Conservation (phyloP, 257 asterid species). For the Penstemon barbatus region DNA sequence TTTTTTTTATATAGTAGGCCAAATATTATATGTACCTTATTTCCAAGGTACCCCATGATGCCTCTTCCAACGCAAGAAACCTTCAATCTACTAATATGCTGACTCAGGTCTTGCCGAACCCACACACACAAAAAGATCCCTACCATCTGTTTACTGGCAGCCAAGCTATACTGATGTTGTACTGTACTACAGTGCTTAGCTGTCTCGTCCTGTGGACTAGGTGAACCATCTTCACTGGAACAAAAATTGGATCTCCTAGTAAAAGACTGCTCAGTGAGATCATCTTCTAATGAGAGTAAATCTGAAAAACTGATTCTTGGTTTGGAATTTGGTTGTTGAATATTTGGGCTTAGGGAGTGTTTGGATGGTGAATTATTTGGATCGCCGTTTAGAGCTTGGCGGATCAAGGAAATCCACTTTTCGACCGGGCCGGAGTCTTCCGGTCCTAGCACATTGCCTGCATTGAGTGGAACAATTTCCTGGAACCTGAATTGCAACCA, state of each 20-base stretch:
- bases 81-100: conserved; percentile 39
- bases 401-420: conserved; percentile 69
- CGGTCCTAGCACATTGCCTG: conserved; percentile 77
- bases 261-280: conserved; percentile 14
- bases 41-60: conserved; percentile 68
- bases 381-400: conserved; percentile 47
- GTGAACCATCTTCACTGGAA: conserved; percentile 29
- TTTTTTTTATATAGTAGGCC: too few species aligned
- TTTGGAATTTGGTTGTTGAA: conserved; percentile 22
- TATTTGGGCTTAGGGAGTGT: conserved; percentile 24
- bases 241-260: conserved; percentile 25
- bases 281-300: conserved; percentile 40
- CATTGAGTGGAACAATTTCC: conserved; percentile 85
- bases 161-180: conserved; percentile 38
- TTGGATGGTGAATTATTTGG: conserved; percentile 11
- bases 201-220: neutral
- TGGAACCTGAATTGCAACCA: conserved; percentile 57
- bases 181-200: neutral
- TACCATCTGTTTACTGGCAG: conserved; percentile 63
- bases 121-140: conserved; percentile 53
- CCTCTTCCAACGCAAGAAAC: conserved; percentile 59
- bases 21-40: conserved; percentile 37
- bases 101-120: conserved; percentile 41
- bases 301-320: conserved; percentile 58
- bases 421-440: conserved; percentile 70